phyloP scores from a whole-genome alignment of 78 protist genomes.

The Dictyostelium discoideum region DNA sequence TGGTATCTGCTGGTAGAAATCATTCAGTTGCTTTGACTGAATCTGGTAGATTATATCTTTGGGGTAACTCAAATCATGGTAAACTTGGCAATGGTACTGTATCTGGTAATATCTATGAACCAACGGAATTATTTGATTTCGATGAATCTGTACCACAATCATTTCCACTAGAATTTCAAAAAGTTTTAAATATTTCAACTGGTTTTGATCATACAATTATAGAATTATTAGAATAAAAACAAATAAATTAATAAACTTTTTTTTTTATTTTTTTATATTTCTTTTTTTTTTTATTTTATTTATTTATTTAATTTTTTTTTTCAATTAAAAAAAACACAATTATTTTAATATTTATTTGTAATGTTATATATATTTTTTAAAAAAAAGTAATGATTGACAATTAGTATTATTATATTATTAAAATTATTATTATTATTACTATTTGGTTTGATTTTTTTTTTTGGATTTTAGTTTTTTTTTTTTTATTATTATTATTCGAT shows the following conservation, averaged over 20 bases:
- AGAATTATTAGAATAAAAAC: neutral
- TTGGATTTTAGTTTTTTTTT: neutral
- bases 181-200: neutral
- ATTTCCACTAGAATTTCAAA: constrained; percentile 10
- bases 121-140: neutral
- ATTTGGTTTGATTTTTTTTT: neutral
- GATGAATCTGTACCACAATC: neutral
- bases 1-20: constrained; percentile 51
- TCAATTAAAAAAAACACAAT: neutral
- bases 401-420: neutral
- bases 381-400: neutral
- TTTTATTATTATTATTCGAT: constrained; percentile 22
- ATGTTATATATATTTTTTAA: neutral
- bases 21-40: constrained; percentile 17
- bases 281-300: neutral
- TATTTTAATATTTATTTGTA: neutral
- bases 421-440: neutral
- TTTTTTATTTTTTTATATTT: neutral
- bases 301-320: neutral
- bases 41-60: neutral
- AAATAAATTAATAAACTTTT: neutral
- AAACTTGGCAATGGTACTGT: constrained; percentile 44
- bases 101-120: neutral
- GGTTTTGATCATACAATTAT: constrained; percentile 55
- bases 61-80: constrained; percentile 32